Conservation (phyloP, 352 stramenopile species). For the Nothophytophthora sp. region DNA sequence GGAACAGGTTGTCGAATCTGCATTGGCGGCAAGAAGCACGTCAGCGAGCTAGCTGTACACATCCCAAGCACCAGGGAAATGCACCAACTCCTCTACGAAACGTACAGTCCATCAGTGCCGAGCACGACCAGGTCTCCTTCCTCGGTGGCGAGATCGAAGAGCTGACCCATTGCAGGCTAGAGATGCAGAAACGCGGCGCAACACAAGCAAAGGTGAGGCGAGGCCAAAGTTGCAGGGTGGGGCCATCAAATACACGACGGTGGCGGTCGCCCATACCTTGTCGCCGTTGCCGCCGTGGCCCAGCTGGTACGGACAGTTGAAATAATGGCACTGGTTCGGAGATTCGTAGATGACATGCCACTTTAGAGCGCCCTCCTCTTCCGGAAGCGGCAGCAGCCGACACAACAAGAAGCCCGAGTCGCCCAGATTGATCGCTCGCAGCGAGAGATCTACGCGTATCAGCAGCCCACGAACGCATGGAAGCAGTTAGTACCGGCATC, state of each 20-base stretch:
- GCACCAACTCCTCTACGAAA: neutral
- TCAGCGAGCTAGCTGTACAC: too few relatives aligned
- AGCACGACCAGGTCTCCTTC: conserved; percentile 93
- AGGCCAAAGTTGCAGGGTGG: neutral
- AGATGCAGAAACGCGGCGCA: conserved; percentile 11
- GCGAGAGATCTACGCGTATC: conserved; percentile 30
- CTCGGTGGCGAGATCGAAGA: conserved; percentile 82
- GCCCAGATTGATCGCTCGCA: conserved; percentile 92
- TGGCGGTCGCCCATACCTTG: conserved; percentile 53
- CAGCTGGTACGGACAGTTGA: conserved; percentile 97
- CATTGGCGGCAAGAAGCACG: neutral
- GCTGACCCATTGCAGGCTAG: conserved; percentile 89
- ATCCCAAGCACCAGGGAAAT: neutral
- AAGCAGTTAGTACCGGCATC: neutral
- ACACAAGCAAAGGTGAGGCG: neutral
- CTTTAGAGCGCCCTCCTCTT: conserved; percentile 22
- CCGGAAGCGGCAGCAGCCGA: conserved; percentile 52
- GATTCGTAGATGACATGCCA: conserved; percentile 90
- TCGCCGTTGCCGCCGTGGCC: conserved; percentile 88
- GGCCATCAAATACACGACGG: too few relatives aligned
- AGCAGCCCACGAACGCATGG: neutral
- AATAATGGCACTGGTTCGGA: conserved; percentile 94
- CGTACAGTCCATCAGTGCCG: conserved; percentile 93
- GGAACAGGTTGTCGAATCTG: conserved; percentile 96
- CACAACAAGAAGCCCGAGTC: conserved; percentile 95